These are phyloP conservation scores for Thalassiosira exigua DNA, from an alignment of 352 stramenopile genomes.

Conservation along the genomic window DNA sequence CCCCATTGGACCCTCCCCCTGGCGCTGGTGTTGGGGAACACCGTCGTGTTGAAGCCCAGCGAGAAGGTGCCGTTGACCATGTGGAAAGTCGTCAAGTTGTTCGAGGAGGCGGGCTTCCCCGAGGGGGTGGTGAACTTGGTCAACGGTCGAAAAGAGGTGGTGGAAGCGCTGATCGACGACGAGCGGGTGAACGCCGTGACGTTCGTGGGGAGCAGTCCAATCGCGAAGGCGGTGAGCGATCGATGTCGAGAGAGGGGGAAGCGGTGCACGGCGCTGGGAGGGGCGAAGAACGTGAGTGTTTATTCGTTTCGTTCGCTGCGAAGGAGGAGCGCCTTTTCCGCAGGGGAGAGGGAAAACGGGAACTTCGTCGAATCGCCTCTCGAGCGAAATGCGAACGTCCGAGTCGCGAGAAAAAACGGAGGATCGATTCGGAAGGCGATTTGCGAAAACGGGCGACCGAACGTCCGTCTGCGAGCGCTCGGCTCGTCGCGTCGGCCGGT, in stretches of 20 bases:
- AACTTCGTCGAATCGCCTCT: no score
- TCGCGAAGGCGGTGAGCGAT: conserved; percentile 92
- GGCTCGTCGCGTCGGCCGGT: no score
- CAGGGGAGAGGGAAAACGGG: no score
- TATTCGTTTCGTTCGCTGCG: not conserved
- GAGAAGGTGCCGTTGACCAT: conserved; percentile 97
- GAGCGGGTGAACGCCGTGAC: conserved; percentile 89
- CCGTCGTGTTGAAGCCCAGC: conserved; percentile 96
- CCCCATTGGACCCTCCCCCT: conserved; percentile 98
- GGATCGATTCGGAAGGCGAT: no score
- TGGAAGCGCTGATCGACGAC: conserved; percentile 93
- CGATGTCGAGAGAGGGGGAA: conserved; percentile 92
- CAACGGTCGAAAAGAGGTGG: conserved; percentile 90
- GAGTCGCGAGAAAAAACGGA: no score
- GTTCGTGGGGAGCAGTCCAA: conserved; percentile 94
- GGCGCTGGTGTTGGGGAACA: conserved; percentile 95
- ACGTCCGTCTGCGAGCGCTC: no score
- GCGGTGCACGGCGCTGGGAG: conserved; percentile 93
- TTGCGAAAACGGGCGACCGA: no score
- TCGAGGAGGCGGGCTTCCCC: conserved; percentile 92
- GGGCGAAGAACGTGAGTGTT: conserved; percentile 91
- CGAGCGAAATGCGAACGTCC: no score
- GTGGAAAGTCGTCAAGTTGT: conserved; percentile 88
- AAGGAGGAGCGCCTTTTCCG: no score
- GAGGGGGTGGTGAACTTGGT: conserved; percentile 95